Conservation (phyloP, 192 early-diverging fungal genomes). For the Linderina pennispora region DNA sequence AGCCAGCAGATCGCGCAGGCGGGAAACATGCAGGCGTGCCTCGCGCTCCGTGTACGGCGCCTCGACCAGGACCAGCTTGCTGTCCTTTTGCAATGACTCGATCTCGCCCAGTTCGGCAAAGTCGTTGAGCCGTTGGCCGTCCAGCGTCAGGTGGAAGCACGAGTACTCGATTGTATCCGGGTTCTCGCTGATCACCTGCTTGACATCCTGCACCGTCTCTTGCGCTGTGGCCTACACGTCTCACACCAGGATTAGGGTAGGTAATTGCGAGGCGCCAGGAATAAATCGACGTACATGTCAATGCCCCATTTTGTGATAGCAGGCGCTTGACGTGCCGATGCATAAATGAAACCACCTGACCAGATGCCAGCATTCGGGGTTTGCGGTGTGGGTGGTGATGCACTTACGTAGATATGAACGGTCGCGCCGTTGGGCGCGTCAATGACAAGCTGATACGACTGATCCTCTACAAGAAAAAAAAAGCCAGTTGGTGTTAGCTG, state of each 20-base stretch:
- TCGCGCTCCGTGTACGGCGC: constrained; percentile 91
- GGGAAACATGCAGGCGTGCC: constrained; percentile 80
- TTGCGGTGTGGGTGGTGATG: too few relatives aligned
- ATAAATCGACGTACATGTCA: too few relatives aligned
- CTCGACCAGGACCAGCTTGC: constrained; percentile 60
- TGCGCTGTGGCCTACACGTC: constrained; percentile 51
- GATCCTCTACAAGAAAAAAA: constrained; percentile 21
- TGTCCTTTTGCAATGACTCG: constrained; percentile 58
- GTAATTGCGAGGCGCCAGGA: neutral
- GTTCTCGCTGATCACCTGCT: constrained; percentile 80
- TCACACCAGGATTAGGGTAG: neutral
- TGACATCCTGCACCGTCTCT: constrained; percentile 82
- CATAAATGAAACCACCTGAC: too few relatives aligned
- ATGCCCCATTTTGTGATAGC: too few relatives aligned
- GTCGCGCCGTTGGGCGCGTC: constrained; percentile 37
- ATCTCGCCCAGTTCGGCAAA: constrained; percentile 64
- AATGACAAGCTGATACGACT: constrained; percentile 29
- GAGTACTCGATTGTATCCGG: constrained; percentile 81
- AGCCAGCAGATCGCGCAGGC: constrained; percentile 79
- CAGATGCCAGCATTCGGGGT: too few relatives aligned
- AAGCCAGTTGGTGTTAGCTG: neutral
- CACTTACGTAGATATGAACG: too few relatives aligned
- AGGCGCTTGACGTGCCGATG: too few relatives aligned
- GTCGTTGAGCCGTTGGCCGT: constrained; percentile 71
- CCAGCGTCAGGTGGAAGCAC: constrained; percentile 79